Evolutionary conservation across 2,329 filamentous ascomycete genomes (phyloP).

Genomic region (Trichoderma koningii): DNA sequence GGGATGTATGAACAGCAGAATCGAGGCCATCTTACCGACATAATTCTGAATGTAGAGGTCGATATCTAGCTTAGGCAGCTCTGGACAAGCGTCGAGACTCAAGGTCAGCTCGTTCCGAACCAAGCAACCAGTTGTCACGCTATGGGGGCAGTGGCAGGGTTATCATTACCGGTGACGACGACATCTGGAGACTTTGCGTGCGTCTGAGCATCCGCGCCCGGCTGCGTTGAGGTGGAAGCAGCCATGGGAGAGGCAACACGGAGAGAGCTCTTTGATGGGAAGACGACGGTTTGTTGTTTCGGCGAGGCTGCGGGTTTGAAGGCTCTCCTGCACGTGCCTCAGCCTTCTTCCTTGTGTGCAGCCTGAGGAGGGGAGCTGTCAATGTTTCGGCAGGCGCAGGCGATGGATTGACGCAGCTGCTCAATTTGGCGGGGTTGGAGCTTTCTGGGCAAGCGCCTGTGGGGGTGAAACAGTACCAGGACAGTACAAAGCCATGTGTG

Average conservation of each 20-base stretch:
- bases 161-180: constrained; percentile 46
- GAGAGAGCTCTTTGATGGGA: not conserved
- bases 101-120: constrained; percentile 12
- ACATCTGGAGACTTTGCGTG: constrained; percentile 34
- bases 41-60: constrained; percentile 92
- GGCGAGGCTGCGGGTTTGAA: constrained; percentile 23
- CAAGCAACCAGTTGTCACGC: not conserved
- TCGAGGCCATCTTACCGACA: constrained; percentile 57
- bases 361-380: constrained; percentile 11
- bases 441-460: not conserved
- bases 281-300: not conserved
- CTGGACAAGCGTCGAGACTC: constrained; percentile 45
- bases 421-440: constrained; percentile 21
- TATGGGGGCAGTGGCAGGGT: not conserved
- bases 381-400: not conserved
- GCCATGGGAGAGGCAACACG: constrained; percentile 10
- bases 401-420: not conserved
- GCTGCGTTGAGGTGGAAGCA: constrained; percentile 7
- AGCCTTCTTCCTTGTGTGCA: constrained; percentile 18
- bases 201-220: constrained; percentile 22
- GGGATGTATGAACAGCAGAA: not conserved
- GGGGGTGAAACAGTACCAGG: not conserved
- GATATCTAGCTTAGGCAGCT: constrained; percentile 84
- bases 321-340: constrained; percentile 24
- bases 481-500: not conserved